These are phyloP conservation scores for Alliaria petiolata DNA, from an alignment of 345 rosid species.

Conservation along the genomic window DNA sequence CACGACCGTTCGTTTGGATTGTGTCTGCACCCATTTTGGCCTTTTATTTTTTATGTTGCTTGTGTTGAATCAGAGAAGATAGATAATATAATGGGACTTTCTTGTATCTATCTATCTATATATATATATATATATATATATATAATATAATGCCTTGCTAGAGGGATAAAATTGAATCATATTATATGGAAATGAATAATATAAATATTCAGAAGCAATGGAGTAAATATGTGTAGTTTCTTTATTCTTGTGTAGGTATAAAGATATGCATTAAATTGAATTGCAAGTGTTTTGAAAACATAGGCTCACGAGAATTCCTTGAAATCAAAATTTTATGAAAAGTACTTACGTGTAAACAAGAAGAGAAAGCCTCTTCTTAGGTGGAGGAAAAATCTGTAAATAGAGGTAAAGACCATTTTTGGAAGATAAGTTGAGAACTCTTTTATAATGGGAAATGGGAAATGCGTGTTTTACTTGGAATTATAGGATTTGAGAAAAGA, in stretches of 20 bases:
- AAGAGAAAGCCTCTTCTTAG: background rate
- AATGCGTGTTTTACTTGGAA: conserved; percentile 13
- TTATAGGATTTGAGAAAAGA: background rate
- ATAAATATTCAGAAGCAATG: background rate
- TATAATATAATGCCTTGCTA: background rate
- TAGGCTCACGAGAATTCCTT: background rate
- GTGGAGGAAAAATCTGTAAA: conserved; percentile 5
- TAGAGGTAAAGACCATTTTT: background rate
- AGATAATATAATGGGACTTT: conserved; percentile 21
- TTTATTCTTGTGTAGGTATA: conserved; percentile 7
- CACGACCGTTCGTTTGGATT: conserved; percentile 26
- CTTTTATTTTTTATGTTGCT: background rate
- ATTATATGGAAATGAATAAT: background rate
- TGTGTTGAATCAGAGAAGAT: conserved; percentile 2
- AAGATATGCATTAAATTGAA: conserved; percentile 16
- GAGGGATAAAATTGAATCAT: conserved; percentile 8
- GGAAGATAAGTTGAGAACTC: conserved; percentile 11
- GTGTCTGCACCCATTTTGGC: conserved; percentile 30
- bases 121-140: too few species aligned
- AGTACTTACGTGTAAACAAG: conserved; percentile 16
- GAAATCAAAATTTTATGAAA: background rate
- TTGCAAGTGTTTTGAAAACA: background rate
- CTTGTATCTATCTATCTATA: conserved; percentile 11
- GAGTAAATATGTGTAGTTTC: background rate
- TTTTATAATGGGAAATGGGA: background rate